Conservation (phyloP, 805 yeast genomes). For the Schwanniomyces pseudopolymorphus region DNA sequence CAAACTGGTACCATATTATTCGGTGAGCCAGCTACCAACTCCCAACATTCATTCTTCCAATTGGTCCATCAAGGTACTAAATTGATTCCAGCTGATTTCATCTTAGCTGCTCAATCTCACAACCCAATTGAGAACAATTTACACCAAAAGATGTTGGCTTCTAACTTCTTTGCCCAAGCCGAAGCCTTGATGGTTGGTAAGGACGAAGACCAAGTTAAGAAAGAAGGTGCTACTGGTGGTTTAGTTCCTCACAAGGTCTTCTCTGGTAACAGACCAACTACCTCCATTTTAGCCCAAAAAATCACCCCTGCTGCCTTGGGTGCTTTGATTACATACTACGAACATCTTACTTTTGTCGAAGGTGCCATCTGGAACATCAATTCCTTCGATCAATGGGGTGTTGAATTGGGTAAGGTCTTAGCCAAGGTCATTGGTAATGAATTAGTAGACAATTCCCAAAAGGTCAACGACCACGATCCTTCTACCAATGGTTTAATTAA, state of each 20-base stretch:
- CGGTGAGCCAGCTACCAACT: constrained; percentile 98
- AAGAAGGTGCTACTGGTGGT: constrained; percentile 85
- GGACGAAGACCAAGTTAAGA: constrained; percentile 74
- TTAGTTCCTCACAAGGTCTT: constrained; percentile 94
- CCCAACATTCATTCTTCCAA: constrained; percentile 99
- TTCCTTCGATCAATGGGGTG: constrained; percentile 99
- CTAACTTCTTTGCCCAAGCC: constrained; percentile 97
- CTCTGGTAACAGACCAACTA: constrained; percentile 98
- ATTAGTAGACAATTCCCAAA: constrained; percentile 57
- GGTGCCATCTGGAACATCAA: constrained; percentile 99
- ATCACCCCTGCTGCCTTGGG: constrained; percentile 97
- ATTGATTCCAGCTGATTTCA: constrained; percentile 94
- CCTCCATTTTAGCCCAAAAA: constrained; percentile 92
- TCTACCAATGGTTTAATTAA: constrained; percentile 92
- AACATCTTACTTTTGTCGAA: constrained; percentile 94
- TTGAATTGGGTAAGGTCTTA: constrained; percentile 95
- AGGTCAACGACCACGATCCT: constrained; percentile 73
- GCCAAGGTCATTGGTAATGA: constrained; percentile 95
- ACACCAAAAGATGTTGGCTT: constrained; percentile 98
- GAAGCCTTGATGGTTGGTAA: constrained; percentile 98
- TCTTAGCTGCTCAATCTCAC: constrained; percentile 95
- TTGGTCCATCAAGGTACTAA: constrained; percentile 99
- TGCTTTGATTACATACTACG: constrained; percentile 96
- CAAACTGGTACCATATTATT: constrained; percentile 94
- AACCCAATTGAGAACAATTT: constrained; percentile 93